Percentiles rank a stretch among this genome's conserved stretches.
Conservation (phyloP, 148 eudicot species). For the Amaranthus cruentus region DNA sequence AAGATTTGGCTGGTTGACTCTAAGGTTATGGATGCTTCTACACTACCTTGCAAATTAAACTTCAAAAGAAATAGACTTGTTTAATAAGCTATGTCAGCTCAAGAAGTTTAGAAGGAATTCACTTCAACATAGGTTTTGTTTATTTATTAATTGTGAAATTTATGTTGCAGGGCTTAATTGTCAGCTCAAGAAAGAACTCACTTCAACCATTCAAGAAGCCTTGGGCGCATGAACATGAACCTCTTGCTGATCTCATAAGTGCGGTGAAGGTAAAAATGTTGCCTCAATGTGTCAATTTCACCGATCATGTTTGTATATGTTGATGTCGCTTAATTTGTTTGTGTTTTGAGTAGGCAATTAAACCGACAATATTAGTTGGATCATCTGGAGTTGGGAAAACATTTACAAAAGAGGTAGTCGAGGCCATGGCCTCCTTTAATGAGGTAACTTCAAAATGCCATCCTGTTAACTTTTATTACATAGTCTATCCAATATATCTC, state of each 20-base stretch:
- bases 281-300: not conserved
- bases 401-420: slow-evolving; percentile 85
- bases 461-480: not conserved
- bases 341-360: slow-evolving; percentile 48
- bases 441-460: slow-evolving; percentile 36
- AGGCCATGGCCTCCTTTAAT: slow-evolving; percentile 73
- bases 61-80: not conserved
- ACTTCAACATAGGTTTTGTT: not conserved
- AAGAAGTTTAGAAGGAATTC: no score
- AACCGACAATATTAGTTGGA: slow-evolving; percentile 79
- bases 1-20: slow-evolving; percentile 97
- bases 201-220: slow-evolving; percentile 91
- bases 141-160: not conserved
- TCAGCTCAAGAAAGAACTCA: slow-evolving; percentile 69
- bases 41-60: not conserved
- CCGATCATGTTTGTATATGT: not conserved
- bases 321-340: not conserved
- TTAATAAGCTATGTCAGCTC: not conserved
- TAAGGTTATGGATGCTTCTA: slow-evolving; percentile 39
- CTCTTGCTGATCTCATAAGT: slow-evolving; percentile 51
- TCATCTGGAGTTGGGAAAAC: slow-evolving; percentile 84
- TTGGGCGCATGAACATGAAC: slow-evolving; percentile 96
- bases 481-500: not conserved
- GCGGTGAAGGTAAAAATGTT: slow-evolving; percentile 63
- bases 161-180: slow-evolving; percentile 72